Evolutionary conservation across 2,329 filamentous ascomycete species (phyloP), one percentile per base, ranked within the genome.

Genomic region (Penicillium rolfsii): DNA sequence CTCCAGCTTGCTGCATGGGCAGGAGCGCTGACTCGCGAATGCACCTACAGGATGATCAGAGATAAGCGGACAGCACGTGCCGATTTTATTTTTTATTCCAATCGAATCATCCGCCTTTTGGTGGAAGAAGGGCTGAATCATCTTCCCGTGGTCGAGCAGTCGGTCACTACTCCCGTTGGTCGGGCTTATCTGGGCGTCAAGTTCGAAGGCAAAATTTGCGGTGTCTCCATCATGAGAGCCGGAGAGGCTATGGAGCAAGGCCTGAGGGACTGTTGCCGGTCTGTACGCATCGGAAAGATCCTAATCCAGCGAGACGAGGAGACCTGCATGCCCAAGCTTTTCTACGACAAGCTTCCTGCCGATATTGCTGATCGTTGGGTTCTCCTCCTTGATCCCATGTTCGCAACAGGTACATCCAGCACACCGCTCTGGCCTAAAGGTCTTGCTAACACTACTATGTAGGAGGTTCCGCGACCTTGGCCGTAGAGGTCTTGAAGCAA

Each of bases 71-170:
- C 95, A 5, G 87, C 89, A 59, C 90, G 95, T 61, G 95, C 93
- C 64, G 95, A 99, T 78, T 99, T 99, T 77, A 97, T 99, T 74
- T 99, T 99, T 81, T 97, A 98, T 82, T 97, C 93, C 46, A 99
- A 99, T 80, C 88, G 95, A 62, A 98, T 99, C 76, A 98, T 98
- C 76, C 91, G 95, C 35, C 84, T 99, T 45, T 85, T 99, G 6
- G 95, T 99, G 43, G 95, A 99, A 79, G 95, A 99, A 80, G 95
- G 95, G 4, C 84, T 99, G 57, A 99, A 99, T 78, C 95, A 99
- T 77, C 85, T 99, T 45, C 95, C 95, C 1, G 92, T 96, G 19
- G 88, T 96, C 55, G 89, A 92, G 73, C 91, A 96, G 71, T 88
- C 89, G 33, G 90, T 99, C 72, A 96, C 89, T 45, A 98, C 95